Percentiles rank a stretch among this genome's conserved stretches.
These are phyloP conservation scores for Epichloe aotearoae DNA, from an alignment of 2,329 filamentous ascomycete genomes.

Conservation along the genomic window DNA sequence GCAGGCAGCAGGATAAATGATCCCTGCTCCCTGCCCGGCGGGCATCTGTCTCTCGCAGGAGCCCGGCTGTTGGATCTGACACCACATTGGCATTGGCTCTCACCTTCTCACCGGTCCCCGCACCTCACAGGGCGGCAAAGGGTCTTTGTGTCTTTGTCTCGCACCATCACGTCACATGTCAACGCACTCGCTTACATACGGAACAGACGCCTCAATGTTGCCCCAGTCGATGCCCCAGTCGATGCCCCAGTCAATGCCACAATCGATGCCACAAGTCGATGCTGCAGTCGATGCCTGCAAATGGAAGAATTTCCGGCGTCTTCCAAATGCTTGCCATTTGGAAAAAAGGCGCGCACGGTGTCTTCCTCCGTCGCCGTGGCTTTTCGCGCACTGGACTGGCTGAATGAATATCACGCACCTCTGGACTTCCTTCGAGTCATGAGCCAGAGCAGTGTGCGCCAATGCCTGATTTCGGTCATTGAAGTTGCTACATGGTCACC, in stretches of 20 bases:
- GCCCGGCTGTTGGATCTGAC: background rate
- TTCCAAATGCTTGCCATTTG: background rate
- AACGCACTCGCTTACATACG: background rate
- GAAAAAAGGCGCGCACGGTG: background rate
- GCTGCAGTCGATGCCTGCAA: background rate
- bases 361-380: background rate
- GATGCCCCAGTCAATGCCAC: too few species aligned
- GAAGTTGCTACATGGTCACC: background rate
- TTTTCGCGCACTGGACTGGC: background rate
- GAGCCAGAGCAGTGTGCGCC: background rate
- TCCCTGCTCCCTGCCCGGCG: background rate
- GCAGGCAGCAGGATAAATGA: background rate
- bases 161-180: conserved; percentile 6
- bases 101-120: conserved; percentile 13
- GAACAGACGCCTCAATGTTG: background rate
- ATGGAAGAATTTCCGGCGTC: background rate
- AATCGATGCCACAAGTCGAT: too few species aligned
- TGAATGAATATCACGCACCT: background rate
- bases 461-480: background rate
- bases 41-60: background rate
- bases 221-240: background rate
- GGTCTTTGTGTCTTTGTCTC: conserved; percentile 2
- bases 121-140: conserved; percentile 3
- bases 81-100: conserved; percentile 7
- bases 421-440: background rate